Percentiles rank a stretch among this genome's conserved stretches.
Conservation (phyloP, 148 eudicot genomes). For the Vaccinium vitisidaea region DNA sequence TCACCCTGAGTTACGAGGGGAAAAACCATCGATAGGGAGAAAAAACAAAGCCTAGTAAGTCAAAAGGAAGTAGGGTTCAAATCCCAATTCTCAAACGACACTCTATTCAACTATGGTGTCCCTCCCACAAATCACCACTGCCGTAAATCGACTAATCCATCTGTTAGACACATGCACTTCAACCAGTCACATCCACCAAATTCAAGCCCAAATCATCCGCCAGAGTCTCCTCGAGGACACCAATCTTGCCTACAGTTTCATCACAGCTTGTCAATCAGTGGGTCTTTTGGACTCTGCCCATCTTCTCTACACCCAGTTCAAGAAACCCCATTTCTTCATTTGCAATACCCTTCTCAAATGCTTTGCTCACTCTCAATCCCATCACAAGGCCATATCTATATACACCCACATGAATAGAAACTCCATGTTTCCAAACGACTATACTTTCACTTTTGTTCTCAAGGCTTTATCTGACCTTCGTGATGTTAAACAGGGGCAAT, state of each 20-base stretch:
- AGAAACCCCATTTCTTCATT: constrained; percentile 37
- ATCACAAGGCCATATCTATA: constrained; percentile 24
- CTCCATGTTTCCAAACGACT: constrained; percentile 31
- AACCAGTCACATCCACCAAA: constrained; percentile 37
- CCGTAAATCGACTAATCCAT: constrained; percentile 26
- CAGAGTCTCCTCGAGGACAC: constrained; percentile 38
- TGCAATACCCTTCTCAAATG: constrained; percentile 45
- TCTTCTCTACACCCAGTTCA: constrained; percentile 30
- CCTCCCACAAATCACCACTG: neutral
- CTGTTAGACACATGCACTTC: constrained; percentile 26
- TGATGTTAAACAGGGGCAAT: constrained; percentile 21
- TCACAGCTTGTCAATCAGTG: constrained; percentile 37
- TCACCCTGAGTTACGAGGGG: too few relatives aligned
- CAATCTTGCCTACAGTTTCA: constrained; percentile 38
- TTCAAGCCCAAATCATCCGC: constrained; percentile 34
- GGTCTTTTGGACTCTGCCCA: constrained; percentile 31
- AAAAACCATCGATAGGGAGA: too few relatives aligned
- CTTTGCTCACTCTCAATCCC: constrained; percentile 30
- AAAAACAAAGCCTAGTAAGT: too few relatives aligned
- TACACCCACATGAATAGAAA: constrained; percentile 41
- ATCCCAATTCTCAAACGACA: neutral
- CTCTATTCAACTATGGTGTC: neutral
- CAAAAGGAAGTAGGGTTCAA: too few relatives aligned
- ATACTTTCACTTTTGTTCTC: constrained; percentile 44
- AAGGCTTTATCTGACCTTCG: constrained; percentile 37